Evolutionary conservation across 2,329 filamentous ascomycete species (phyloP).

Genomic region (Grosmannia huntii): DNA sequence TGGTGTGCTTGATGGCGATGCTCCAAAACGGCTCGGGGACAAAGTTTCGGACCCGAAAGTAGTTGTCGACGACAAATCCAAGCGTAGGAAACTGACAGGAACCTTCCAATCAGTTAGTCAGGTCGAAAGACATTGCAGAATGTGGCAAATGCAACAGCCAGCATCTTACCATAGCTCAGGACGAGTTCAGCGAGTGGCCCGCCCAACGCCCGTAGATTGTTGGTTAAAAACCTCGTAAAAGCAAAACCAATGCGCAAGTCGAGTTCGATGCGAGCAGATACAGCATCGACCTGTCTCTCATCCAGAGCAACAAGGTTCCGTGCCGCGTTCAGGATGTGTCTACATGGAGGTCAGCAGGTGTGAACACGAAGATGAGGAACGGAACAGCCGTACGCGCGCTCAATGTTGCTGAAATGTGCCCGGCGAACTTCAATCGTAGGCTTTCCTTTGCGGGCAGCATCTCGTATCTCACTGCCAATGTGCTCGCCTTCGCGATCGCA

Average conservation of each 20-base stretch:
- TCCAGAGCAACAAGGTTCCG: slow-evolving; percentile 66
- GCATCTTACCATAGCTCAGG: slow-evolving; percentile 63
- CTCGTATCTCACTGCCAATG: slow-evolving; percentile 82
- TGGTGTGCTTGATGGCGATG: slow-evolving; percentile 70
- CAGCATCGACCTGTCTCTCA: slow-evolving; percentile 74
- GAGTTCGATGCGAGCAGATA: slow-evolving; percentile 78
- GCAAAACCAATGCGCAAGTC: slow-evolving; percentile 86
- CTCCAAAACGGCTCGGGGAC: slow-evolving; percentile 86
- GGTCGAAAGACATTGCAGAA: not conserved
- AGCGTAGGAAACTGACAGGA: slow-evolving; percentile 96
- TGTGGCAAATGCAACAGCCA: not conserved
- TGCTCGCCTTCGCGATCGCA: slow-evolving; percentile 96
- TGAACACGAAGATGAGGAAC: not conserved
- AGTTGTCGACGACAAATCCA: slow-evolving; percentile 93
- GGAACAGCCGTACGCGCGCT: slow-evolving; percentile 49
- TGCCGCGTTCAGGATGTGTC: slow-evolving; percentile 78
- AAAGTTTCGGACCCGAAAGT: slow-evolving; percentile 88
- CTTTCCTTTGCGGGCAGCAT: slow-evolving; percentile 66
- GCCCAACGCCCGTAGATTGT: slow-evolving; percentile 61
- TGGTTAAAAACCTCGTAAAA: slow-evolving; percentile 80
- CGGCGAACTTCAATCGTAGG: slow-evolving; percentile 64
- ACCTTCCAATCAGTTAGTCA: slow-evolving; percentile 28
- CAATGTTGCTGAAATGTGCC: slow-evolving; percentile 91
- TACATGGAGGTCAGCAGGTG: slow-evolving; percentile 20
- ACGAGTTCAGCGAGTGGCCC: slow-evolving; percentile 50